Evolutionary conservation across 1,284 basidiomycete genomes (phyloP).

Genomic region (Marasmius oreades): DNA sequence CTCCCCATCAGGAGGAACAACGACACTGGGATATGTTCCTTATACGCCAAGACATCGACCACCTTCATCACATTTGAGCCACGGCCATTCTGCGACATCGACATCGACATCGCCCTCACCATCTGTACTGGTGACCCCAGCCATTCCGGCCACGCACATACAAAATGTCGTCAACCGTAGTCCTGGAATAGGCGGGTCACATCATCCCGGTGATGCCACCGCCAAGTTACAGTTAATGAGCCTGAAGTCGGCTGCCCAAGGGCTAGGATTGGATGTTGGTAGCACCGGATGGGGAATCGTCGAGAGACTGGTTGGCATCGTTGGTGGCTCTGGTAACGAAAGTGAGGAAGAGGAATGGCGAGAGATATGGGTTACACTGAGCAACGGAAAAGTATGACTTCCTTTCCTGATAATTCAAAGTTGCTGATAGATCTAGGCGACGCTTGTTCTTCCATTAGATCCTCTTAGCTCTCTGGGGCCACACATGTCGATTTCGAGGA

Average conservation of each 20-base stretch:
- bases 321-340: conserved; percentile 38
- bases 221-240: conserved; percentile 75
- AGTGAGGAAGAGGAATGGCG: conserved; percentile 67
- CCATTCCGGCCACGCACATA: conserved; percentile 37
- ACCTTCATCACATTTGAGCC: conserved; percentile 46
- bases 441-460: conserved; percentile 73
- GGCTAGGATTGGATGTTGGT: conserved; percentile 64
- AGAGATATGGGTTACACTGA: conserved; percentile 67
- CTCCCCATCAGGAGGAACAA: neutral
- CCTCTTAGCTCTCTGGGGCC: conserved; percentile 39
- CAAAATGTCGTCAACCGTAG: conserved; percentile 18
- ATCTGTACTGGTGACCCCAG: conserved; percentile 27
- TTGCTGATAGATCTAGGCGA: conserved; percentile 48
- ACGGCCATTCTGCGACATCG: conserved; percentile 27
- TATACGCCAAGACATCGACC: conserved; percentile 45
- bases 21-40: conserved; percentile 33
- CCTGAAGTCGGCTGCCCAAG: conserved; percentile 77
- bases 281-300: conserved; percentile 83
- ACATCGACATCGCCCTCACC: conserved; percentile 27
- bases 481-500: neutral
- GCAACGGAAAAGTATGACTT: conserved; percentile 60
- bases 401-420: conserved; percentile 3
- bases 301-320: conserved; percentile 59
- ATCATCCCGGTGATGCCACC: conserved; percentile 53
- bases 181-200: conserved; percentile 22